Base-by-base conservation (phyloP, 1,284 basidiomycete genomes). In the Ganoderma lingzhi region DNA sequence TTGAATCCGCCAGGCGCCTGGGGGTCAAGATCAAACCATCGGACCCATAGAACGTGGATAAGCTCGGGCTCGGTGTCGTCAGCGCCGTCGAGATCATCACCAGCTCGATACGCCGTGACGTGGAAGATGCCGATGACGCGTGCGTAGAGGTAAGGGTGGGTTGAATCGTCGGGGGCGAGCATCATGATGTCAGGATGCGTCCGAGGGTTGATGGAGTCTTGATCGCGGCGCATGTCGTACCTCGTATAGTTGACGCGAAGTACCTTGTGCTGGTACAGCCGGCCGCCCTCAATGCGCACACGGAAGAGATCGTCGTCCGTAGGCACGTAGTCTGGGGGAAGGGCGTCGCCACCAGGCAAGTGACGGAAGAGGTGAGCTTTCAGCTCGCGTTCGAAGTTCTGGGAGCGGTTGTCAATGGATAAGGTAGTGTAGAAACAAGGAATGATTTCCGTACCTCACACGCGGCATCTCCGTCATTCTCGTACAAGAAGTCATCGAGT, bases 221-320 rank as follows among this genome's bases (percentile, higher is more conserved):
- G 80, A 10, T 75, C 75, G 3, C 79, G 76, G 1, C 76, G 75
- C 15, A 83, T 63, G 63, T 86, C 80, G 66, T 86, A 86, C 6
- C 82, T 84, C 0, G 82, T 86, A 71, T 82, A 85, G 63, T 85
- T 83, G 60, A 86, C 67, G 0, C 74, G 71, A 39, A 81, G 58
- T 0, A 68, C 70, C 37, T 78, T 76, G 62, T 77, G 73, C 0
- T 60, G 78, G 74, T 2, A 67, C 58, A 60, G 28, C 1, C 10
- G 28, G 55, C 35, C 32, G 28, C 17, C 5, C 9, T 69, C 62
- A 30, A 80, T 65, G n/a, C 67, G 37, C 2, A 81, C 42, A 12
- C 39, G 44, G n/a, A 28, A 39, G 1, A 44, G 23, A n/a, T 62
- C 61, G 10, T 48, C 23, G n/a, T 30, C 23, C 0, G 39, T 44